Base-by-base conservation (phyloP, 352 stramenopile genomes). In the Phytophthora litchii region DNA sequence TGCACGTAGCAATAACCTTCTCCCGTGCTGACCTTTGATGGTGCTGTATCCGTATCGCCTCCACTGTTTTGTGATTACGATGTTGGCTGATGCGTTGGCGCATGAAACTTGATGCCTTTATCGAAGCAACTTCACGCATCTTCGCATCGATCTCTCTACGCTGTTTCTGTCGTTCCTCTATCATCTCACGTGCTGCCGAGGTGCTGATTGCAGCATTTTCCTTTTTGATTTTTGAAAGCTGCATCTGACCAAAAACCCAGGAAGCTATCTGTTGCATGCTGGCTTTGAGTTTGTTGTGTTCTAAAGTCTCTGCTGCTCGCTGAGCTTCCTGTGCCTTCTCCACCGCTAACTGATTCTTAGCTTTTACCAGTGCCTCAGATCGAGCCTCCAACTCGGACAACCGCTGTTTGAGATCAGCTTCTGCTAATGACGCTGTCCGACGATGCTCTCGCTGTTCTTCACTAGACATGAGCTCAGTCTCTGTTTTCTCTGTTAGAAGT, bases 201-300 rank as follows among this genome's bases (percentile, higher is more conserved):
- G 38, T 29, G 16, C 48, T 49, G 14, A 62, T 55, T 20, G 40
- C 55, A 14, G 43, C 55, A 1, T 63, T 48, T 37, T 74, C 44
- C 13, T 67, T 68, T 23, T 61, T 73, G 14, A 77, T 6, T 36
- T 66, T 64, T 16, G 64, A 69, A 17, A 74, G 34, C 20, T 52
- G 51, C 3, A 74, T 36, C 12, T 70, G 69, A 2, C 64, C 41
- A 13, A 54, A 60, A n/a, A 83, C 34, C 79, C 79, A 89, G 3
- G 42, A 58, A 4, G 54, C 41, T 6, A 89, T 54, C 17, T 64
- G 38, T 4, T 60, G 32, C 38, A 72, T 65, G 21, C 67, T 79
- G 14, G 76, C 52, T 31, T 75, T 50, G 10, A 71, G 29, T 45
- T 47, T 44, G 0, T 23, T 54, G 4, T 55, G 49, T 9, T 68